Evolutionary conservation across 2,329 filamentous ascomycete species (phyloP).

Genomic region (Laburnicola sp.): DNA sequence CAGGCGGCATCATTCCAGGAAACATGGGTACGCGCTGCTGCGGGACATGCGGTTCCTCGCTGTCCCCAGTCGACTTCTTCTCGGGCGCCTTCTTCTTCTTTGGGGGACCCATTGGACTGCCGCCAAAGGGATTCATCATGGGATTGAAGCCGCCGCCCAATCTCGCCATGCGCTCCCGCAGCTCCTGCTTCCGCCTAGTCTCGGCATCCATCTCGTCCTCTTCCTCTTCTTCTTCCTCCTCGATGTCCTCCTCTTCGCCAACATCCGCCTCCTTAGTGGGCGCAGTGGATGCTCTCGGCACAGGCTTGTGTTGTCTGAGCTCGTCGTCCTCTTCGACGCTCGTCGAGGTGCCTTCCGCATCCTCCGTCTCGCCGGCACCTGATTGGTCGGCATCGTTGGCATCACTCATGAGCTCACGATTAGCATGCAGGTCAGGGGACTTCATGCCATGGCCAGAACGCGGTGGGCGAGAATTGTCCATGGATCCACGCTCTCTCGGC

Average conservation of each 20-base stretch:
- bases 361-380: conserved; percentile 64
- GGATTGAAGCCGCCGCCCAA: conserved; percentile 75
- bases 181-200: conserved; percentile 78
- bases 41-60: conserved; percentile 32
- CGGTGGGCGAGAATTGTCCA: conserved; percentile 46
- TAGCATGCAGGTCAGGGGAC: conserved; percentile 47
- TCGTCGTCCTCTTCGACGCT: conserved; percentile 77
- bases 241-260: conserved; percentile 55
- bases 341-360: conserved; percentile 63
- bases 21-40: conserved; percentile 58
- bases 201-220: conserved; percentile 88
- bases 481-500: conserved; percentile 42
- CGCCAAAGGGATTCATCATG: conserved; percentile 83
- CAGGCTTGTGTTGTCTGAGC: conserved; percentile 37
- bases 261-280: conserved; percentile 50
- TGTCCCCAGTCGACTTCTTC: conserved; percentile 44
- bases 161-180: conserved; percentile 95
- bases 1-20: conserved; percentile 73
- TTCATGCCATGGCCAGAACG: conserved; percentile 45
- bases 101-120: conserved; percentile 63
- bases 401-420: conserved; percentile 61
- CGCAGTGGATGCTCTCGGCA: conserved; percentile 42
- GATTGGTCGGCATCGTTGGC: conserved; percentile 69
- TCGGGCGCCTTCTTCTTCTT: conserved; percentile 55
- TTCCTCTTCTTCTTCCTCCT: conserved; percentile 62